A percentile compares a stretch with the other conserved stretches of the same genome.
Evolutionary conservation across 2,329 filamentous ascomycete species (phyloP).

Genomic region (Fusarium sp.): DNA sequence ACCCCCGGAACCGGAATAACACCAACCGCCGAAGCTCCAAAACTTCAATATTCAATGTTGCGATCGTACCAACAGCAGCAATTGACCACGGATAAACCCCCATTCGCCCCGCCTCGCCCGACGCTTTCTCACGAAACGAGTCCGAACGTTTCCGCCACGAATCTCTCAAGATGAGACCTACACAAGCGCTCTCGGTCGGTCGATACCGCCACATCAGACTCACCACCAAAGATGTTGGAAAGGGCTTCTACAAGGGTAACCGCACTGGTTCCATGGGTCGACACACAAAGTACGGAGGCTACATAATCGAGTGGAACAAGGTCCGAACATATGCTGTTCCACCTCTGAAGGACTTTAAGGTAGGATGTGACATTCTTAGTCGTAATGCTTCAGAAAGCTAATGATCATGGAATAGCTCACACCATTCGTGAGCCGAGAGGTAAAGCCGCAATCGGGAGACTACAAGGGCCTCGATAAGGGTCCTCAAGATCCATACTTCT

Average conservation of each 20-base stretch:
- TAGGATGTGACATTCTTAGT: slow-evolving; percentile 52
- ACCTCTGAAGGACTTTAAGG: slow-evolving; percentile 76
- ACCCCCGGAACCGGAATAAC: slow-evolving; percentile 49
- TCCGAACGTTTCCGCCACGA: not conserved
- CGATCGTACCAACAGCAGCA: slow-evolving; percentile 5
- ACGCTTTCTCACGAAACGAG: slow-evolving; percentile 1
- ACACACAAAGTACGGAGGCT: slow-evolving; percentile 86
- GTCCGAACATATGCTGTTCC: slow-evolving; percentile 92
- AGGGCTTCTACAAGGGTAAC: slow-evolving; percentile 98
- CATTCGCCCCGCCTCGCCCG: slow-evolving; percentile 7
- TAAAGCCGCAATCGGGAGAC: slow-evolving; percentile 64
- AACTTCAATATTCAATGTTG: slow-evolving; percentile 37
- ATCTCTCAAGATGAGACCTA: slow-evolving; percentile 69
- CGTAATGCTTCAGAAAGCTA: slow-evolving; percentile 10
- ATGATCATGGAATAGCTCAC: slow-evolving; percentile 68
- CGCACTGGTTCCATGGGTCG: slow-evolving; percentile 86
- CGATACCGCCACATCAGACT: slow-evolving; percentile 80
- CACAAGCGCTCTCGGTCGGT: slow-evolving; percentile 72
- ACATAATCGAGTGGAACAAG: slow-evolving; percentile 84
- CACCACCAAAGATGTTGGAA: slow-evolving; percentile 92
- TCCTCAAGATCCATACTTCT: slow-evolving; percentile 69
- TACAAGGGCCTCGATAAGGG: slow-evolving; percentile 65
- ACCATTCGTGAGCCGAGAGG: slow-evolving; percentile 76
- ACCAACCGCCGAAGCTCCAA: slow-evolving; percentile 32
- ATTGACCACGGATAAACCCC: slow-evolving; percentile 20